Evolutionary conservation across 768 basidiomycete genomes (phyloP), one percentile per base, ranked within the genome.

Genomic region (Dictyophora rubrovolvata): DNA sequence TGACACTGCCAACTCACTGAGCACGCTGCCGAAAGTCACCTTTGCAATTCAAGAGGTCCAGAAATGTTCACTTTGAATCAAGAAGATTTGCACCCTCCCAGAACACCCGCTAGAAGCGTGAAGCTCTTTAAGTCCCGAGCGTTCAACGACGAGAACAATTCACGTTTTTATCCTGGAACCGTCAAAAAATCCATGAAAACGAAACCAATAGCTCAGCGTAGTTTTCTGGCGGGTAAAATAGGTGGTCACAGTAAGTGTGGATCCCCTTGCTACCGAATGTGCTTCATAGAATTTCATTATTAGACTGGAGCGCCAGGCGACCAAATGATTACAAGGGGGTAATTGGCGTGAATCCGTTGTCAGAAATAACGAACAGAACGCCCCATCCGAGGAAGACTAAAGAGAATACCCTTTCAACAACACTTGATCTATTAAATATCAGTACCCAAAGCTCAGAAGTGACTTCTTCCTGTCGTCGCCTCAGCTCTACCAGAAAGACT

Each of bases 401-500:
- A 5, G 56, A 33, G 6, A 47, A 14, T n/a, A 36, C 48, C 12
- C 37, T 51, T 17, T 47, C 37, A 23, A 52, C 49, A 42, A 36
- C 48, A 16, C 34, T 48, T 12, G 52, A 59, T 12, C 37, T 51
- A 18, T 52, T 51, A 28, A 28, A 12, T 7, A 23, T 52, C 20
- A 23, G 37, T 20, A 22, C 37, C 5, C 48, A 52, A 8, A 23
- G 9, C 22, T 53, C 57, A 0, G 33, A 23, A 50, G 11, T n/a
- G 10, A 35, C 23, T 18, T 5, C 57, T 5, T 49, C 33, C 6
- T 11, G 18, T 22, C 57, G 49, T 21, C 48, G 57, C 6, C 23
- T 59, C 28, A 88, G 86, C 62, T 87, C 87, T 5, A 75, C 79
- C 22, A 76, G 89, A 50, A 85, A 81, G 67, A 83, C 83, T 54